Evolutionary conservation across 176 grass and related monocot species (phyloP), one percentile per base, ranked within the genome.

Genomic region (Rhipidocladum racemiflorum): DNA sequence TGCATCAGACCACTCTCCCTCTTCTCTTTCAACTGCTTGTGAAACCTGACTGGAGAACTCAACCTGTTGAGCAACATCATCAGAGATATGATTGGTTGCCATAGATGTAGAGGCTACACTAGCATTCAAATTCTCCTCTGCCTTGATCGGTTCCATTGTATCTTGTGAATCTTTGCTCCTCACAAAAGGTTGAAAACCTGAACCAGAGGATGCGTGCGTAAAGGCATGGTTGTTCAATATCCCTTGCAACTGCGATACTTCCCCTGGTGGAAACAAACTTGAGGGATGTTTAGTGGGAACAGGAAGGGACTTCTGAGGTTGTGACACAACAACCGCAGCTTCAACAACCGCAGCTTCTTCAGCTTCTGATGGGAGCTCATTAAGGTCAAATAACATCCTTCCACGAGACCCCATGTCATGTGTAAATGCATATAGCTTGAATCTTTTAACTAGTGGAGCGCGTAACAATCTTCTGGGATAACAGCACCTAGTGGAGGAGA

Each of bases 361-460:
- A 72, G 83, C 91, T 89, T 93, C 97, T 65, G 83, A 72, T 62
- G 97, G 97, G 80, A 96, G 93, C 85, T 99, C 85, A 60, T 99
- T 99, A 80, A 99, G 97, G 75, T 99, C 97, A 87, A 99, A 99
- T 77, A 99, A 75, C 79, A 95, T 94, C 82, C 38, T 99, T 91
- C 87, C 93, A 81, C 86, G 93, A 88, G 87, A 91, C 18, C 80
- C 97, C 97, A 99, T 99, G 87, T 87, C 97, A 93, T 93, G 82
- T 91, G 87, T 99, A 93, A 87, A 96, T 90, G 91, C 93, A 99
- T 99, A 99, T 91, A 95, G 87, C 66, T 81, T 82, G 36, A 91
- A 90, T 18, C 24, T 90, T 76, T 74, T 67, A 67, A 78, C 59
- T 82, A 43, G 14, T 27, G 24, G 23, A 83, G n/a, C 20, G 18